Evolutionary conservation across 2,329 filamentous ascomycete species (phyloP).

Genomic region (Spiromastix sp.): DNA sequence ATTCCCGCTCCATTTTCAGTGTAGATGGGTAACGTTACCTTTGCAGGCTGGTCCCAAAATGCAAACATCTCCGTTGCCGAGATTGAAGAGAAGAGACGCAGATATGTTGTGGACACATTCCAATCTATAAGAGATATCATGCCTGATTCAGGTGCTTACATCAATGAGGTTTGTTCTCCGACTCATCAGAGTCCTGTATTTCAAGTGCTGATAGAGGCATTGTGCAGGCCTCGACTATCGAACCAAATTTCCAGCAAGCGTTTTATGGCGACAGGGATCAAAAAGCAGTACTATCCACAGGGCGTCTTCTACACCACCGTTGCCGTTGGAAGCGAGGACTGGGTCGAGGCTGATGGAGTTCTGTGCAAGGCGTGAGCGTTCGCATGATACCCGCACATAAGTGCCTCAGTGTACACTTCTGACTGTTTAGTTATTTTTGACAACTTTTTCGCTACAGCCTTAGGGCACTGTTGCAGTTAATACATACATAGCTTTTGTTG

Average conservation of each 20-base stretch:
- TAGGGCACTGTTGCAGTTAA: too few species aligned
- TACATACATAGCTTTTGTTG: too few species aligned
- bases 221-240: conserved; percentile 24
- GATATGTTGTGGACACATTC: neutral
- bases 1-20: neutral
- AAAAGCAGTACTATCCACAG: conserved; percentile 31
- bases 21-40: too few species aligned
- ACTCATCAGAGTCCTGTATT: neutral
- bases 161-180: conserved; percentile 25
- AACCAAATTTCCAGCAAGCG: conserved; percentile 28
- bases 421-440: too few species aligned
- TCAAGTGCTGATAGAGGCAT: neutral
- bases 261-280: conserved; percentile 33
- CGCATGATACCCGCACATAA: too few species aligned
- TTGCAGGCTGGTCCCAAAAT: neutral
- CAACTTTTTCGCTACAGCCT: too few species aligned
- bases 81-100: neutral
- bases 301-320: conserved; percentile 37
- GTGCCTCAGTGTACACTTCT: too few species aligned
- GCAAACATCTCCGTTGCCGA: neutral
- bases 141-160: conserved; percentile 28
- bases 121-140: conserved; percentile 8
- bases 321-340: conserved; percentile 40
- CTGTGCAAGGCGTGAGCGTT: too few species aligned
- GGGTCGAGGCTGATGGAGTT: neutral